Conservation (phyloP, 1,139 yeast genomes). For the Yamadazyma siamensis region DNA sequence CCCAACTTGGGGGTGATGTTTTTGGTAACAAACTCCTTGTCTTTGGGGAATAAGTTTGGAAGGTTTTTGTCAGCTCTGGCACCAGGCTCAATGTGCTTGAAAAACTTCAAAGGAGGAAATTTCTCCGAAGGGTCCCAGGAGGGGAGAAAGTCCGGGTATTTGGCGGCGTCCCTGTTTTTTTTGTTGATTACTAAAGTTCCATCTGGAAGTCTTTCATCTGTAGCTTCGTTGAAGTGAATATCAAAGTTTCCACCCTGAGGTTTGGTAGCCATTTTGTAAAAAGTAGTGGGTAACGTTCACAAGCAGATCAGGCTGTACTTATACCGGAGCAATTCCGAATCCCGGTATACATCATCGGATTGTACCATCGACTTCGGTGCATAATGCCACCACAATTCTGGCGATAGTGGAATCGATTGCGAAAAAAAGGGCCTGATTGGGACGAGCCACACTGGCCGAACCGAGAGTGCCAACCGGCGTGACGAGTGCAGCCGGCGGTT, state of each 20-base stretch:
- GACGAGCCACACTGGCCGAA: too few relatives aligned
- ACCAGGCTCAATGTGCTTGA: constrained; percentile 52
- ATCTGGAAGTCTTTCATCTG: constrained; percentile 33
- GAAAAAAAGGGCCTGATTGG: too few relatives aligned
- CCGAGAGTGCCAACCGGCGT: too few relatives aligned
- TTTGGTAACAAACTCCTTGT: constrained; percentile 22
- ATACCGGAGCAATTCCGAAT: too few relatives aligned
- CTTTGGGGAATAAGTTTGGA: constrained; percentile 41
- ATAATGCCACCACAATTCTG: too few relatives aligned
- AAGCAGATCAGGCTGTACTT: too few relatives aligned
- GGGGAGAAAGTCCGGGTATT: constrained; percentile 47
- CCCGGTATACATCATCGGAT: too few relatives aligned
- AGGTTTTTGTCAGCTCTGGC: constrained; percentile 51
- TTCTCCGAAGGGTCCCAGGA: constrained; percentile 49
- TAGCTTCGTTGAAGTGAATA: constrained; percentile 35
- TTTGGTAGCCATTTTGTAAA: constrained; percentile 1
- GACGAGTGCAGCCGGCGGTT: too few relatives aligned
- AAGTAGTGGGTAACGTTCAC: too few relatives aligned
- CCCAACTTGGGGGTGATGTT: constrained; percentile 60
- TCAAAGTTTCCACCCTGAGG: constrained; percentile 29
- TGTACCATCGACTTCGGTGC: too few relatives aligned
- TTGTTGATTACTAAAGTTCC: constrained; percentile 29
- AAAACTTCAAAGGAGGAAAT: constrained; percentile 42
- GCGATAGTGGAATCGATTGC: too few relatives aligned
- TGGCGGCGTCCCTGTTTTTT: constrained; percentile 25